phyloP scores from a whole-genome alignment of 176 grass and related monocot genomes.

The Otatea glauca region DNA sequence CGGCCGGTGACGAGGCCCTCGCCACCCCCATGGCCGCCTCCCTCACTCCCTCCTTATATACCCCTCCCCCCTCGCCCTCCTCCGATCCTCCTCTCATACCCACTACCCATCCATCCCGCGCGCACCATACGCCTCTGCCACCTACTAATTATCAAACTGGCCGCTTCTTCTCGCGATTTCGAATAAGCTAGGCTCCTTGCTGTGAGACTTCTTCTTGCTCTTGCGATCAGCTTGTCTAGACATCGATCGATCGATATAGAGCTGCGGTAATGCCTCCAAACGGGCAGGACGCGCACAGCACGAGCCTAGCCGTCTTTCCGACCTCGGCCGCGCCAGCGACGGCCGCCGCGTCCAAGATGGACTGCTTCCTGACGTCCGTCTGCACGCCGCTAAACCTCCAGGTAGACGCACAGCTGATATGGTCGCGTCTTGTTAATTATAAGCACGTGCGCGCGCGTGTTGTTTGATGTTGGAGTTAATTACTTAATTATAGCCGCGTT shows the following conservation, averaged over 20 bases:
- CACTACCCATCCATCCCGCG: neutral
- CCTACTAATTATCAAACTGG: neutral
- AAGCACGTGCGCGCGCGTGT: neutral
- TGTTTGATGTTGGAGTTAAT: neutral
- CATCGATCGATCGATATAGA: neutral
- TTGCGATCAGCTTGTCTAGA: neutral
- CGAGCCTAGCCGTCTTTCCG: neutral
- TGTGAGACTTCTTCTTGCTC: neutral
- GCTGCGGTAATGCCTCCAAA: conserved; percentile 68
- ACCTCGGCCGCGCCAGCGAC: neutral
- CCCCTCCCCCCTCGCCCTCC: neutral
- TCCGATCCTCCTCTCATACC: neutral
- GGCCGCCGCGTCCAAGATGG: conserved; percentile 54
- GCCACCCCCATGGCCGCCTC: neutral
- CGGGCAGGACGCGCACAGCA: conserved; percentile 39
- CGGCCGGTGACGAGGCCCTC: conserved; percentile 61
- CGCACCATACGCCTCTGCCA: neutral
- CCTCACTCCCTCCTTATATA: conserved; percentile 35
- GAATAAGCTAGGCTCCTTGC: too few species aligned
- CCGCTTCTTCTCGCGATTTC: neutral
- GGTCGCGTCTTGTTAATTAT: neutral
- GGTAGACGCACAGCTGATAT: conserved; percentile 34
- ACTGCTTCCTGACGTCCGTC: conserved; percentile 70
- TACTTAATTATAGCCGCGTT: neutral
- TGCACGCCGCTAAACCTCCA: conserved; percentile 77